Evolutionary conservation across 257 asterid species (phyloP).

Genomic region (Paulownia fortunei): DNA sequence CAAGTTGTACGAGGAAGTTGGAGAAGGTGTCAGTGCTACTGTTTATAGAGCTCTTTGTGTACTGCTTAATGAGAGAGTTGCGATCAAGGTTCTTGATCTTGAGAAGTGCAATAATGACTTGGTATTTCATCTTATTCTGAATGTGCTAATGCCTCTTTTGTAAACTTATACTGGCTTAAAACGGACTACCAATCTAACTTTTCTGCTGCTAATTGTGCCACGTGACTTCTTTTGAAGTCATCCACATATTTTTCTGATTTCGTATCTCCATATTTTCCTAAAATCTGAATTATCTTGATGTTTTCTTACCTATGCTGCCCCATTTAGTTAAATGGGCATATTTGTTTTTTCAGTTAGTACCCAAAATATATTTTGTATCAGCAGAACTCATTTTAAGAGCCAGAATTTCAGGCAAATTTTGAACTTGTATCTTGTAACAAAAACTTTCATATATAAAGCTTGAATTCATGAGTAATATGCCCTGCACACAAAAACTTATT

Average conservation of each 20-base stretch:
- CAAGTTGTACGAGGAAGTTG: slow-evolving; percentile 83
- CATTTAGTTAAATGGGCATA: neutral
- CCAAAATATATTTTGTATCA: neutral
- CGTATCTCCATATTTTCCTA: neutral
- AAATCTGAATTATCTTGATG: neutral
- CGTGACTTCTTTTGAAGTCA: slow-evolving; percentile 19
- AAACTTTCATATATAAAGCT: slow-evolving; percentile 3
- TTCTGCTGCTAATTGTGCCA: slow-evolving; percentile 12
- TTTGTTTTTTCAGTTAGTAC: neutral
- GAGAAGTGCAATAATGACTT: slow-evolving; percentile 96
- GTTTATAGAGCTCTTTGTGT: slow-evolving; percentile 87
- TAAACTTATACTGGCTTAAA: neutral
- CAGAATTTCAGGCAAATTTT: neutral
- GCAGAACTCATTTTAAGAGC: slow-evolving; percentile 17
- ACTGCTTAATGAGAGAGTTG: slow-evolving; percentile 81
- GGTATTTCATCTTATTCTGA: slow-evolving; percentile 58
- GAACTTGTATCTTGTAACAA: slow-evolving; percentile 2
- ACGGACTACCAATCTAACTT: neutral
- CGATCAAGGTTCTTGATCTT: slow-evolving; percentile 98
- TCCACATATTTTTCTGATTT: neutral
- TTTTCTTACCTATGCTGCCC: neutral
- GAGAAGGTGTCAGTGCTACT: slow-evolving; percentile 99
- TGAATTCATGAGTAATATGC: slow-evolving; percentile 7
- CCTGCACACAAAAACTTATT: neutral
- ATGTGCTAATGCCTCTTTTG: slow-evolving; percentile 8